These are phyloP conservation scores for Aspergillus texensis DNA, from an alignment of 2,329 filamentous ascomycete species.

Conservation along the genomic window DNA sequence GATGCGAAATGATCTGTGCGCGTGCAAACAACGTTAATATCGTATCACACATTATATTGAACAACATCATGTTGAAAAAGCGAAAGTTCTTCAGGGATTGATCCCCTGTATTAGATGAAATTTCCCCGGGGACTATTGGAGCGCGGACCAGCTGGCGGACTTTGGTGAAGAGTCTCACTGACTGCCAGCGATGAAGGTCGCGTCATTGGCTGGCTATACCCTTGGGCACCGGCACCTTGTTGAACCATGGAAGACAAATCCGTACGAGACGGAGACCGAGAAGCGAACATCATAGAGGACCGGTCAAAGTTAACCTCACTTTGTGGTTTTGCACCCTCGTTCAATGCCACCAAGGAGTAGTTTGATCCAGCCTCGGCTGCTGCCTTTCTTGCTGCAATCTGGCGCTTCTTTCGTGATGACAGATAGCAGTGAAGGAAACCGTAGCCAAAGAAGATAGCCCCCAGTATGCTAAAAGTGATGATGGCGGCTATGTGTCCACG, in stretches of 20 bases:
- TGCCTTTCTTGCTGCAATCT: neutral
- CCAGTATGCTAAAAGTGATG: conserved; percentile 2
- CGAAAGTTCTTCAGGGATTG: neutral
- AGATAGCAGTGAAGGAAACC: neutral
- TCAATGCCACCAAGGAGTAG: conserved; percentile 8
- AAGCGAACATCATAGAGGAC: conserved; percentile 11
- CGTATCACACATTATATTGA: neutral
- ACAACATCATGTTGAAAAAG: neutral
- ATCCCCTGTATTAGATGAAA: neutral
- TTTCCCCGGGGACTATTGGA: neutral
- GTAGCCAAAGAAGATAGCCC: conserved; percentile 3
- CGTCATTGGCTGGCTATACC: neutral
- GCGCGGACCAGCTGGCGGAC: neutral
- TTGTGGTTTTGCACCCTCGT: neutral
- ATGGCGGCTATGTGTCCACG: conserved; percentile 8
- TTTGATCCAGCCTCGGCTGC: neutral
- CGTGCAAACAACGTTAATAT: neutral
- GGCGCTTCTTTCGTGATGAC: neutral
- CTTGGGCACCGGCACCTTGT: neutral
- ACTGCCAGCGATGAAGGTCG: conserved; percentile 7
- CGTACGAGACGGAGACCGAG: neutral
- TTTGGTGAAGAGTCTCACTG: conserved; percentile 4
- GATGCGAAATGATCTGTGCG: neutral
- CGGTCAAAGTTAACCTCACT: conserved; percentile 10
- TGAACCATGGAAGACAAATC: neutral